These are phyloP conservation scores for Aspergillus ruber DNA, from an alignment of 2,329 filamentous ascomycete genomes.

Conservation along the genomic window DNA sequence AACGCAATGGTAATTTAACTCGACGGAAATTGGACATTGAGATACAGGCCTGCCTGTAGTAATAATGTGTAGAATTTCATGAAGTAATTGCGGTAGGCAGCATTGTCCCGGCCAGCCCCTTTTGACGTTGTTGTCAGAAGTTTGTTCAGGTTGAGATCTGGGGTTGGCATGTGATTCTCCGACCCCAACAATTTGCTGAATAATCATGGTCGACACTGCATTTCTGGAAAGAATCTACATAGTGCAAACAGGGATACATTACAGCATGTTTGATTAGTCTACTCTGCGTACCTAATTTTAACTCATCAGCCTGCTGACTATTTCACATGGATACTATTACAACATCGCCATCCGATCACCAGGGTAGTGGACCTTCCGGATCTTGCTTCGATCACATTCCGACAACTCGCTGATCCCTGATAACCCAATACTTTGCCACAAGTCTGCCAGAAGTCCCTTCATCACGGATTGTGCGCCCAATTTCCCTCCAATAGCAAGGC, in stretches of 20 bases:
- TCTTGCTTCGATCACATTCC: slow-evolving; percentile 27
- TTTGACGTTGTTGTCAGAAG: not conserved
- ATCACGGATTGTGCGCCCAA: slow-evolving; percentile 50
- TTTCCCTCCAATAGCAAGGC: slow-evolving; percentile 50
- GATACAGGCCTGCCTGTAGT: too few relatives aligned
- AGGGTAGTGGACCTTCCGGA: slow-evolving; percentile 30
- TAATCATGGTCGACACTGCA: not conserved
- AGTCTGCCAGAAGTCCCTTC: slow-evolving; percentile 46
- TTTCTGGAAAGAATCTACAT: too few relatives aligned
- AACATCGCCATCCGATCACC: slow-evolving; percentile 30
- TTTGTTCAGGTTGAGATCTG: not conserved
- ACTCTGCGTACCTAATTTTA: not conserved
- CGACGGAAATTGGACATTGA: not conserved
- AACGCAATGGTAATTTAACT: not conserved
- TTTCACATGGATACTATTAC: slow-evolving; percentile 11
- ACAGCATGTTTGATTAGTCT: not conserved
- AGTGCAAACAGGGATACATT: not conserved
- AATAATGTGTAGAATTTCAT: too few relatives aligned
- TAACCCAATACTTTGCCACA: slow-evolving; percentile 52
- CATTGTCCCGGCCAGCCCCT: not conserved
- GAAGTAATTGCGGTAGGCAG: too few relatives aligned
- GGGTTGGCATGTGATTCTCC: slow-evolving; percentile 13
- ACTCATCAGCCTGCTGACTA: too few relatives aligned
- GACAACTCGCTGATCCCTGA: slow-evolving; percentile 41
- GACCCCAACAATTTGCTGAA: not conserved